Percentiles rank a stretch among this genome's conserved stretches.
phyloP scores from a whole-genome alignment of 768 basidiomycete genomes.

The Lyophyllum shimeji region DNA sequence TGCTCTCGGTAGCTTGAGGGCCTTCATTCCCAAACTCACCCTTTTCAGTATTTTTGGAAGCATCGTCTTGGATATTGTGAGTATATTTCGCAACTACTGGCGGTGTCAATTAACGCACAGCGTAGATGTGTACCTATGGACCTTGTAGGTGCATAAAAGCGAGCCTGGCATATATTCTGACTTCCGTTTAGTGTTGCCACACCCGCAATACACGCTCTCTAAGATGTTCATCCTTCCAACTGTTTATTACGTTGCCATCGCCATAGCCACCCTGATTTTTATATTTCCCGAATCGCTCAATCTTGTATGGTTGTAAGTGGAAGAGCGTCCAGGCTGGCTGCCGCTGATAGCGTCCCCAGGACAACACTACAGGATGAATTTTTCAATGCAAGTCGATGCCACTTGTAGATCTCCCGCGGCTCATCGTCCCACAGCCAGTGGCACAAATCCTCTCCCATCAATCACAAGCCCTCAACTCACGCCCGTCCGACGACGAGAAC shows the following conservation, averaged over 20 bases:
- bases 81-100: neutral
- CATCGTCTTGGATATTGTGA: conserved; percentile 43
- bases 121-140: conserved; percentile 36
- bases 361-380: conserved; percentile 28
- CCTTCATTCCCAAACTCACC: conserved; percentile 38
- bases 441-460: conserved; percentile 33
- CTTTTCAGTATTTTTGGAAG: conserved; percentile 42
- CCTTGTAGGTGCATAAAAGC: conserved; percentile 25
- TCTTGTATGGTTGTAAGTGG: conserved; percentile 38
- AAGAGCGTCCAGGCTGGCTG: neutral
- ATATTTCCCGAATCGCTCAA: conserved; percentile 46
- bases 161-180: neutral
- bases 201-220: conserved; percentile 37
- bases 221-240: conserved; percentile 40
- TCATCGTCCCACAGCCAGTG: conserved; percentile 26
- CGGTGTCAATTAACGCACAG: neutral
- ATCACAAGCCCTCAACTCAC: conserved; percentile 27
- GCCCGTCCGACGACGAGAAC: conserved; percentile 32
- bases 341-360: conserved; percentile 14
- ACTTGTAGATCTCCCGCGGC: neutral
- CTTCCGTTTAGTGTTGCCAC: conserved; percentile 40
- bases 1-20: conserved; percentile 34
- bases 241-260: conserved; percentile 39
- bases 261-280: conserved; percentile 33
- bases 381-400: conserved; percentile 23